Evolutionary conservation across 306 rosid genomes (phyloP), one percentile per base, ranked within the genome.

Genomic region (Trifolium subterraneum): DNA sequence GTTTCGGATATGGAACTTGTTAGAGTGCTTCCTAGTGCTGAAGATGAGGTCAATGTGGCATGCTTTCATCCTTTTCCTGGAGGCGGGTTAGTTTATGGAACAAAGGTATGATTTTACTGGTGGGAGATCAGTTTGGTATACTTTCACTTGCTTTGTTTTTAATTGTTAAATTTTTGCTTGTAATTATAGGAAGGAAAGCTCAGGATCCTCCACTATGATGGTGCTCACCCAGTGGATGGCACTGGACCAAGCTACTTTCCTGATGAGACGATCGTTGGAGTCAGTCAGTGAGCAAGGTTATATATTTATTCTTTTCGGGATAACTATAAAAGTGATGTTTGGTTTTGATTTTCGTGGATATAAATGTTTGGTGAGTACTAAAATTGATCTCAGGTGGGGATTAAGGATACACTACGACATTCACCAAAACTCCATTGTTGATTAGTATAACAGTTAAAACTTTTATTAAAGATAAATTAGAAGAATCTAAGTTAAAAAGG

Each of bases 1-100:
- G 98, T 92, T 70, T 95, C 98, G 9, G 93, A 95, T 84, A 92
- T 92, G 99, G 96, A 95, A 77, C 98, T 95, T 77, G 99, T 92
- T 76, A 88, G 93, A 81, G 95, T 92, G 73, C 99, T 95, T 78
- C 98, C 99, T 33, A 92, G 99, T 85, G 89, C 96, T 5, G 99
- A 95, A 80, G 99, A 95, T 75, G 99, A 92, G 88, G 99, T 95
- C 76, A 95, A 95, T 51, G 98, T 95, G 33, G 99, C 99, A 55
- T 92, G 98, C 75, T 95, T 95, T 83, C 99, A 95, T 80, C 99
- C 99, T 76, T 88, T 86, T 59, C 92, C 93, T 8, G 99, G 99
- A 71, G 98, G 97, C 47, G 99, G 99, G n/a, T 87, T 95, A 64
- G 99, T 92, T 75, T 95, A 95, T 72, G 99, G 99, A 76, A 95